phyloP scores from a whole-genome alignment of 345 rosid genomes.

The Zanthoxylum bungeanum region DNA sequence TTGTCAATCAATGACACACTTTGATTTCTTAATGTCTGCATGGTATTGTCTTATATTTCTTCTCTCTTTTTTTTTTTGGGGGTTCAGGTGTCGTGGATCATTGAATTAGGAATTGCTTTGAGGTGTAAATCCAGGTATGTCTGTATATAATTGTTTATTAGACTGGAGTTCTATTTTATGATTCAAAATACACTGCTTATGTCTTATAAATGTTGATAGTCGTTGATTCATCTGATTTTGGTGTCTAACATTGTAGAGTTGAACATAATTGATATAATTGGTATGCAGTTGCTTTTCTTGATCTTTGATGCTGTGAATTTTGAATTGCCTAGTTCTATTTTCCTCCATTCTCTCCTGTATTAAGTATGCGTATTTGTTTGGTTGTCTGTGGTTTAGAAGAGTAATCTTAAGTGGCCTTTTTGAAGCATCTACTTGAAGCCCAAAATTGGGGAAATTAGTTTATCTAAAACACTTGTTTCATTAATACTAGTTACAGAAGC shows the following conservation, averaged over 20 bases:
- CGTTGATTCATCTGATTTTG: conserved; percentile 12
- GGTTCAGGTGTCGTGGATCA: conserved; percentile 90
- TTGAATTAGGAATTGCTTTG: conserved; percentile 49
- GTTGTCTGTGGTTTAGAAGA: background rate
- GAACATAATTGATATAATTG: background rate
- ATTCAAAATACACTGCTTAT: background rate
- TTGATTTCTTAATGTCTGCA: background rate
- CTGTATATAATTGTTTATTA: conserved; percentile 16
- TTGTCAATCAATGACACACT: background rate
- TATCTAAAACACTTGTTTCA: background rate
- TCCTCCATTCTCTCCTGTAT: background rate
- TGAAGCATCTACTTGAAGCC: background rate
- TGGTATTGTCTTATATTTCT: background rate
- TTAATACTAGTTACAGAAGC: background rate
- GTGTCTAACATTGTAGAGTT: background rate
- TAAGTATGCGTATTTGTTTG: background rate
- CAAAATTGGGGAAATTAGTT: background rate
- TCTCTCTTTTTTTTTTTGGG: conserved; percentile 19
- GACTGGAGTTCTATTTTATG: background rate
- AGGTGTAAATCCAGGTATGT: conserved; percentile 25
- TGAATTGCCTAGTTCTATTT: background rate
- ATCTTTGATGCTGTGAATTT: background rate
- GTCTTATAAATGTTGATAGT: conserved; percentile 2
- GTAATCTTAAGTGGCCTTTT: background rate
- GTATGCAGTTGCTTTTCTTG: conserved; percentile 4